Evolutionary conservation across 1,284 basidiomycete genomes (phyloP).

Genomic region (Sutorius eximius): DNA sequence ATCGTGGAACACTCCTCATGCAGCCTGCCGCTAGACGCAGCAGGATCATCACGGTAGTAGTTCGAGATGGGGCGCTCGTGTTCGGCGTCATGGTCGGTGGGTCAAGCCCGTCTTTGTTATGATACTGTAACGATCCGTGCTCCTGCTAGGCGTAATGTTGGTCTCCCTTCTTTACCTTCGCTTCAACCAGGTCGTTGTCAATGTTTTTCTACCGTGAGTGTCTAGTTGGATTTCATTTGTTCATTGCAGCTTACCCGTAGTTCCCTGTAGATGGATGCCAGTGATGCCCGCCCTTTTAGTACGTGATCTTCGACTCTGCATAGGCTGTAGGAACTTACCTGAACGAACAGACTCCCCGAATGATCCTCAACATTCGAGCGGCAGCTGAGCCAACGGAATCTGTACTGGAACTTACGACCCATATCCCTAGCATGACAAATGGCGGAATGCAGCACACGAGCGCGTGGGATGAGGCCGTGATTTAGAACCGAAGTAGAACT

Average conservation of each 20-base stretch:
- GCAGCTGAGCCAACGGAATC: slow-evolving; percentile 10
- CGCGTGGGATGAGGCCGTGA: neutral
- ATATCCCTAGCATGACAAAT: neutral
- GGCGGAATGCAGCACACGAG: neutral
- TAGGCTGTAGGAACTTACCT: neutral
- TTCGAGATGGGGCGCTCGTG: slow-evolving; percentile 22
- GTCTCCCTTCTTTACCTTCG: slow-evolving; percentile 5
- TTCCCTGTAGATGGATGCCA: slow-evolving; percentile 17
- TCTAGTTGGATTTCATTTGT: neutral
- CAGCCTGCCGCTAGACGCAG: slow-evolving; percentile 13
- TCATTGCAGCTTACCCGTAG: neutral
- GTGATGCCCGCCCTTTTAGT: slow-evolving; percentile 19
- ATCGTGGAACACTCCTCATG: slow-evolving; percentile 16
- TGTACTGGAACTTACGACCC: slow-evolving; percentile 18
- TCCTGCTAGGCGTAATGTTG: slow-evolving; percentile 5
- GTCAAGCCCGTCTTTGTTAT: neutral
- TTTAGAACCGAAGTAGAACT: neutral
- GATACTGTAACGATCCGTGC: neutral
- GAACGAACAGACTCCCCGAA: slow-evolving; percentile 17
- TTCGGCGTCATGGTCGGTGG: slow-evolving; percentile 10
- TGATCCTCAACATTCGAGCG: slow-evolving; percentile 25
- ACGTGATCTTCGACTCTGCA: neutral
- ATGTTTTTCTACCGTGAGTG: slow-evolving; percentile 21
- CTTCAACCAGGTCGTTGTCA: slow-evolving; percentile 8
- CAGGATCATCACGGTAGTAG: slow-evolving; percentile 14